phyloP scores from a whole-genome alignment of 345 rosid species.

The Gossypium anomalum region DNA sequence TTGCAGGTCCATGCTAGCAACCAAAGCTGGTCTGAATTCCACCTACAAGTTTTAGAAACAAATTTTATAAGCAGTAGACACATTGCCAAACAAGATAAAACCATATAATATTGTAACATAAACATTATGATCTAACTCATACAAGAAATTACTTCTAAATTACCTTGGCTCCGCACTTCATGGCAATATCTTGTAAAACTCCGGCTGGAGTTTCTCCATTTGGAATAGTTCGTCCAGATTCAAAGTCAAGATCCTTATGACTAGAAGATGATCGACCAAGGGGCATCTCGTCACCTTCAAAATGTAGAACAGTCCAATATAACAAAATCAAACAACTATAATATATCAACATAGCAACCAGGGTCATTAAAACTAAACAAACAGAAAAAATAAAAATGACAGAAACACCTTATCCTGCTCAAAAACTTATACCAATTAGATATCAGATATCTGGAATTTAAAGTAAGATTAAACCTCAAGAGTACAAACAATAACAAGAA shows the following conservation, averaged over 20 bases:
- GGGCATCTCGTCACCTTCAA: constrained; percentile 59
- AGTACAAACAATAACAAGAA: background rate
- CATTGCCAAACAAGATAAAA: constrained; percentile 11
- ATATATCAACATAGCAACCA: background rate
- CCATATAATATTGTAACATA: constrained; percentile 1
- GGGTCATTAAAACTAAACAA: background rate
- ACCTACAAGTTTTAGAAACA: constrained; percentile 46
- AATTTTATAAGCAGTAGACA: constrained; percentile 9
- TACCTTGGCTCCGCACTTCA: constrained; percentile 89
- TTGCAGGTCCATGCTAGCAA: constrained; percentile 64
- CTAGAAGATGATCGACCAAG: constrained; percentile 53
- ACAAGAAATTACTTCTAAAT: constrained; percentile 3
- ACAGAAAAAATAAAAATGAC: background rate
- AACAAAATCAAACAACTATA: constrained; percentile 5
- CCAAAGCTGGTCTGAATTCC: constrained; percentile 66
- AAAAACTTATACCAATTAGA: background rate
- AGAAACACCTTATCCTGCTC: constrained; percentile 2
- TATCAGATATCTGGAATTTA: background rate
- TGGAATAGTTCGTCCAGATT: constrained; percentile 51
- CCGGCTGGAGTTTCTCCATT: constrained; percentile 54
- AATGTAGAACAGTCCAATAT: constrained; percentile 17
- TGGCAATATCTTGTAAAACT: constrained; percentile 71
- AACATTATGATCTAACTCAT: constrained; percentile 7
- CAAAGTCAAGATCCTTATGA: constrained; percentile 62
- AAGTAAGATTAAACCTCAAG: constrained; percentile 3